These are phyloP conservation scores for Elsinoe australis DNA, from an alignment of 2,329 filamentous ascomycete genomes.

Conservation along the genomic window DNA sequence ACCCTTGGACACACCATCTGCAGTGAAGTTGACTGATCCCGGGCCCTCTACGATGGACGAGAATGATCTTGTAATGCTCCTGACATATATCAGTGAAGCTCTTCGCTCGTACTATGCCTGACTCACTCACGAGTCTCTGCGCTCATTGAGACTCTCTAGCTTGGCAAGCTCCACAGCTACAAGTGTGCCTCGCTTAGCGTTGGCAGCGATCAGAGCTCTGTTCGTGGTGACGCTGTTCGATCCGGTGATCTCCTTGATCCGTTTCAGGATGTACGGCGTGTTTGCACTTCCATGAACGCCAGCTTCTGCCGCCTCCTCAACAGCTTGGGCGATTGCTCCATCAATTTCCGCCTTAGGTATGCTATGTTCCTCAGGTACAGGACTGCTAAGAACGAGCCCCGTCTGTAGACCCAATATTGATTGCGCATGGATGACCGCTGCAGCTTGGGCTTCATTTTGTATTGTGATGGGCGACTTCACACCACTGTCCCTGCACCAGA, in stretches of 20 bases:
- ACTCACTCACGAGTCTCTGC: conserved; percentile 32
- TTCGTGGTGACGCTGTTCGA: conserved; percentile 68
- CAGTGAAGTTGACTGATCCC: conserved; percentile 19
- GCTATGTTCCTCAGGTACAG: conserved; percentile 62
- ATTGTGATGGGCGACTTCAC: conserved; percentile 69
- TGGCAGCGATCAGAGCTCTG: conserved; percentile 58
- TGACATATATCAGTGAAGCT: conserved; percentile 9
- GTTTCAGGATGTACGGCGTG: conserved; percentile 72
- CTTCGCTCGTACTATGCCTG: neutral
- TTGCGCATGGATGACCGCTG: conserved; percentile 79
- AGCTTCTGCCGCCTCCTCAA: conserved; percentile 56
- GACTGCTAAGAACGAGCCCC: conserved; percentile 82
- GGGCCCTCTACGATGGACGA: conserved; percentile 17
- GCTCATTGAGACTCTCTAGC: conserved; percentile 27
- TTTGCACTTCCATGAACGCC: conserved; percentile 67
- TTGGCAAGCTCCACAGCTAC: conserved; percentile 56
- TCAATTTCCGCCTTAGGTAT: conserved; percentile 67
- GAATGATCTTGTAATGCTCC: neutral
- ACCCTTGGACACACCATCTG: conserved; percentile 24
- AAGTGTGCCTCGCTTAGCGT: conserved; percentile 57
- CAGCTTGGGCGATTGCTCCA: conserved; percentile 57
- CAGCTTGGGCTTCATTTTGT: conserved; percentile 69
- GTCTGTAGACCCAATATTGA: conserved; percentile 63
- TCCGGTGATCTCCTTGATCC: conserved; percentile 71
- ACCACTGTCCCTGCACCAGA: conserved; percentile 85